phyloP scores from a whole-genome alignment of 768 basidiomycete genomes.

The Lactarius akahatsu region DNA sequence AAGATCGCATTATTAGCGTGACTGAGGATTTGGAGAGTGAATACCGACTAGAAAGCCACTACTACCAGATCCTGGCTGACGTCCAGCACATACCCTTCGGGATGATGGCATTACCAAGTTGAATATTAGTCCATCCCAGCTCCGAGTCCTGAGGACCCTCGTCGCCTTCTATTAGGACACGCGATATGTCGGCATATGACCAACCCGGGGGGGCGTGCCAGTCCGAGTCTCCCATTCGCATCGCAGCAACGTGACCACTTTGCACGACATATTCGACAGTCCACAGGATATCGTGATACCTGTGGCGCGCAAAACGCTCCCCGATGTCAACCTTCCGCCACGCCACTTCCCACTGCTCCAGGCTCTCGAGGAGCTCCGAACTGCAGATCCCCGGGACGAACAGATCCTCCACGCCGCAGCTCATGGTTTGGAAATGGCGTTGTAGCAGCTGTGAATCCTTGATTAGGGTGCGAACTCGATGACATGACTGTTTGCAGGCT shows the following conservation, averaged over 20 bases:
- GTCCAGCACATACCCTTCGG: slow-evolving; percentile 25
- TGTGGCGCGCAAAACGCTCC: slow-evolving; percentile 21
- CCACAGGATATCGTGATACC: slow-evolving; percentile 24
- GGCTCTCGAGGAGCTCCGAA: slow-evolving; percentile 15
- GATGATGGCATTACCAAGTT: slow-evolving; percentile 16
- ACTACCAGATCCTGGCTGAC: slow-evolving; percentile 22
- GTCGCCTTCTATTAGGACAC: background rate
- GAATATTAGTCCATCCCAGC: slow-evolving; percentile 15
- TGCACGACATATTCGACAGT: slow-evolving; percentile 24
- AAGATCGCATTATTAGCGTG: background rate
- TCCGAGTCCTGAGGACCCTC: background rate
- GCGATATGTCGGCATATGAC: slow-evolving; percentile 24
- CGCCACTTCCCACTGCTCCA: slow-evolving; percentile 21
- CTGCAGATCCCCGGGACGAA: slow-evolving; percentile 17
- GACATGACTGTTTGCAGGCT: slow-evolving; percentile 20
- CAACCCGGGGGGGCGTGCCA: slow-evolving; percentile 25
- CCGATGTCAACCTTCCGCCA: slow-evolving; percentile 24
- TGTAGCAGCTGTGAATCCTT: slow-evolving; percentile 13
- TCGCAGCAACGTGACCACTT: slow-evolving; percentile 19
- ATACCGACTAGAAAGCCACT: slow-evolving; percentile 20
- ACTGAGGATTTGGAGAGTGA: background rate
- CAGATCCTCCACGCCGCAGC: slow-evolving; percentile 20
- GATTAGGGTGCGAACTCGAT: slow-evolving; percentile 13
- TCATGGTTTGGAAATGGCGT: slow-evolving; percentile 21
- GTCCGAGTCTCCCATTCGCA: slow-evolving; percentile 21